Conservation (phyloP, 1,284 basidiomycete species). For the Coriolopsis trogii region DNA sequence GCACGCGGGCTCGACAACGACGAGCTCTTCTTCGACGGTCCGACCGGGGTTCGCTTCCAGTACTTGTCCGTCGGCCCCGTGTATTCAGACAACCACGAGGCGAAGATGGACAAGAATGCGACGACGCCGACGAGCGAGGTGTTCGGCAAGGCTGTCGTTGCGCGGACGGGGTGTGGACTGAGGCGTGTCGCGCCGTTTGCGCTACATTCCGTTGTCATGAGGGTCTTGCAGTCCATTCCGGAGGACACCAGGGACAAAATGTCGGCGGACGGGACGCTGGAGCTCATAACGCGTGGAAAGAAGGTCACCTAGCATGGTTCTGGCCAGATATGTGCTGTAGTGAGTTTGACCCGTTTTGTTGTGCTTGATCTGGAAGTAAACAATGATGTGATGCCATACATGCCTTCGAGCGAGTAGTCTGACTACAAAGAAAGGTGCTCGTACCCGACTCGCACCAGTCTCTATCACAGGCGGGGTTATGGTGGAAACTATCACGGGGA, state of each 20-base stretch:
- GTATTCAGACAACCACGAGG: conserved; percentile 16
- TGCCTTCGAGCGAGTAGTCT: too few relatives aligned
- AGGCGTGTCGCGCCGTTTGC: conserved; percentile 21
- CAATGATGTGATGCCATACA: too few relatives aligned
- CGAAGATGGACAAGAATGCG: conserved; percentile 8
- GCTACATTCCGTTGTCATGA: conserved; percentile 20
- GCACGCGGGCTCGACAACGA: conserved; percentile 18
- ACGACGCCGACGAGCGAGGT: conserved; percentile 21
- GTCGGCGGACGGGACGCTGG: conserved; percentile 17
- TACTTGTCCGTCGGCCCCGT: conserved; percentile 30
- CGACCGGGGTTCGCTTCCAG: conserved; percentile 27
- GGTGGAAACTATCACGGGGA: too few relatives aligned
- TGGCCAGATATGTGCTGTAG: too few relatives aligned
- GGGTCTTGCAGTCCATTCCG: conserved; percentile 9
- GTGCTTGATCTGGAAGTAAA: too few relatives aligned
- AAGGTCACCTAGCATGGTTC: too few relatives aligned
- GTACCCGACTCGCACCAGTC: too few relatives aligned
- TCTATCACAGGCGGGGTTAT: too few relatives aligned
- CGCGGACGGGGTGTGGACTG: conserved; percentile 22
- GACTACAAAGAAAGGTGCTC: too few relatives aligned
- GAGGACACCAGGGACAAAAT: conserved; percentile 13
- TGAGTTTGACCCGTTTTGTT: too few relatives aligned
- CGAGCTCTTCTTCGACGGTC: neutral
- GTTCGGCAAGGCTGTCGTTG: conserved; percentile 23
- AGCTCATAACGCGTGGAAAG: conserved; percentile 8